These are phyloP conservation scores for Diaporthe ilicicola DNA, from an alignment of 2,329 filamentous ascomycete species.

Conservation along the genomic window DNA sequence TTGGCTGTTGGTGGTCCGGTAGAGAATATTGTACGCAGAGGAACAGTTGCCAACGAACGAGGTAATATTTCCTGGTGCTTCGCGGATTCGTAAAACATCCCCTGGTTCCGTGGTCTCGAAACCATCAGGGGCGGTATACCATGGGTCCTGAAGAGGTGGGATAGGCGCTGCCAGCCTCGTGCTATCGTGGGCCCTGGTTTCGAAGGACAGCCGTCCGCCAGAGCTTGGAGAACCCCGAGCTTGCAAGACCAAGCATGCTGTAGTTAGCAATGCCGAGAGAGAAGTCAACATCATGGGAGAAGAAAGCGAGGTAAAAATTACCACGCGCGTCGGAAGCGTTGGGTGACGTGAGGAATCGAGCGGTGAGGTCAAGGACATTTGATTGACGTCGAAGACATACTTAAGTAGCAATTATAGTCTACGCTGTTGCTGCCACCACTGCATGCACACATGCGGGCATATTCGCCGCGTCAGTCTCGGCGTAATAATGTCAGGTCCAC, in stretches of 20 bases:
- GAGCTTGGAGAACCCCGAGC: background rate
- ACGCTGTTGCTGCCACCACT: background rate
- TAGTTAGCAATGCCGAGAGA: background rate
- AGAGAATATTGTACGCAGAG: conserved; percentile 47
- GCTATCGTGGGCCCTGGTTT: background rate
- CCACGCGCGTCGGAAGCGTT: background rate
- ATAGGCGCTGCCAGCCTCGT: conserved; percentile 29
- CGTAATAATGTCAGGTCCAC: background rate
- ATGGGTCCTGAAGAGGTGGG: conserved; percentile 43
- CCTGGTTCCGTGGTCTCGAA: conserved; percentile 41
- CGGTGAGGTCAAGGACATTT: background rate
- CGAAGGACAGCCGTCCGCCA: too few species aligned
- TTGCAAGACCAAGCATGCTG: background rate
- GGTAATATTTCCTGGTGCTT: conserved; percentile 40
- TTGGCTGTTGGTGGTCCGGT: conserved; percentile 47
- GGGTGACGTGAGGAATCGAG: background rate
- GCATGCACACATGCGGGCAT: background rate
- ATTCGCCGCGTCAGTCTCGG: conserved; percentile 13
- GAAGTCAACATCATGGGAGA: conserved; percentile 11
- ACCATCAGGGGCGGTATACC: conserved; percentile 43
- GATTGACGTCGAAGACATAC: background rate
- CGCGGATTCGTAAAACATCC: conserved; percentile 41
- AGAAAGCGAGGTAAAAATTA: background rate
- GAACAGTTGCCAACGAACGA: conserved; percentile 34
- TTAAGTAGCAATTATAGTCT: background rate